phyloP scores from a whole-genome alignment of 179 eudicot species.

The Corrigiola litoralis region DNA sequence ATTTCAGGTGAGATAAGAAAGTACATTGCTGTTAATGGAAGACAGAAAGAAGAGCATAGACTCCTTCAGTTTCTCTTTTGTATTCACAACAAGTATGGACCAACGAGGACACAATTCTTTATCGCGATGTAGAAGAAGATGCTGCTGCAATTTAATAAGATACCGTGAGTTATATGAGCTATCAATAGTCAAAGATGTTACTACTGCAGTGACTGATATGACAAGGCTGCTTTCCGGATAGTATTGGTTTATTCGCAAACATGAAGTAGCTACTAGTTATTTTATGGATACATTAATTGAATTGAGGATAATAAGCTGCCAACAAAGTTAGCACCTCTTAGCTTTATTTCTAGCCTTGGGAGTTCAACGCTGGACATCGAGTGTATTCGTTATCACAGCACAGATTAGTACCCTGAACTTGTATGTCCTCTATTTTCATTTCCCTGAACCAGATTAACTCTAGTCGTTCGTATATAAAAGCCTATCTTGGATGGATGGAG shows the following conservation, averaged over 20 bases:
- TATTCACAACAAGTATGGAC: too few species aligned
- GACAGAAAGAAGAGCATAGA: too few species aligned
- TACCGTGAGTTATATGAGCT: too few species aligned
- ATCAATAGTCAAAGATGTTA: too few species aligned
- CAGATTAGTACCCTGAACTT: slow-evolving; percentile 23
- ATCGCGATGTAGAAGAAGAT: too few species aligned
- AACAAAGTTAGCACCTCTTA: slow-evolving; percentile 14
- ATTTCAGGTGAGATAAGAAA: too few species aligned
- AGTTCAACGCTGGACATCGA: slow-evolving; percentile 29
- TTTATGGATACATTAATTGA: slow-evolving; percentile 19
- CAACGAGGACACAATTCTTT: too few species aligned
- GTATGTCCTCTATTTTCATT: slow-evolving; percentile 21
- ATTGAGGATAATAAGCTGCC: slow-evolving; percentile 21
- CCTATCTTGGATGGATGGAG: slow-evolving; percentile 15
- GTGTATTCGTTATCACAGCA: slow-evolving; percentile 9
- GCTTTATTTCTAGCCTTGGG: not conserved
- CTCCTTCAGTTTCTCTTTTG: too few species aligned
- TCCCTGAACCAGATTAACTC: slow-evolving; percentile 13
- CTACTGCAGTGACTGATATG: too few species aligned
- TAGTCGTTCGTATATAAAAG: slow-evolving; percentile 16
- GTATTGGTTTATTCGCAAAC: slow-evolving; percentile 10
- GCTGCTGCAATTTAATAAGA: too few species aligned
- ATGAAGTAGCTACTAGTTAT: slow-evolving; percentile 22
- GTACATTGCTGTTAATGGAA: too few species aligned
- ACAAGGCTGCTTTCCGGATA: slow-evolving; percentile 27